Base-by-base conservation (phyloP, 177 flowering plant species). In the Vitis hybrid region DNA sequence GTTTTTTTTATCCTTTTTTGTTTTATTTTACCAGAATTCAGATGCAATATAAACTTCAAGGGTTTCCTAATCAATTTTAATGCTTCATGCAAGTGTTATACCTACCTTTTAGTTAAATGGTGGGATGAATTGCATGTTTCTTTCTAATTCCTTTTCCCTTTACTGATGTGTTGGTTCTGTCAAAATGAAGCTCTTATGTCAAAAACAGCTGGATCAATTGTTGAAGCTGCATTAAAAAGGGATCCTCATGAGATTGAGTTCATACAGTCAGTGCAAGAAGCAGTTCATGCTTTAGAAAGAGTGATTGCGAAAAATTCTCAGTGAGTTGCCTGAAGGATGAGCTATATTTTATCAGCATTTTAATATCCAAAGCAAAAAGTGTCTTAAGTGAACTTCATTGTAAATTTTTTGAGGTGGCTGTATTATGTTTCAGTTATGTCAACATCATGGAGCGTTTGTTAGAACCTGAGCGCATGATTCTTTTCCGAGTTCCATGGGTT, bases 401-500 rank as follows among this genome's bases (percentile, higher is more conserved):
- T 21, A 35, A 65, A 51, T 64, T 65, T 75, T 64, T 65, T 55
- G 14, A 53, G 41, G 59, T 81, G 49, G 59, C 35, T 68, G 0
- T 74, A 11, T 7, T 66, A 6, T 76, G 49, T 79, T 84, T 73
- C 86, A 96, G 98, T 79, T 93, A 89, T 85, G 91, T 88, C 69
- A 91, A 85, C 77, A 89, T 92, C 69, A 84, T 96, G 91, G 99
- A 96, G 81, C 95, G 97, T 41, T 78, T 93, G 77, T 71, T 96
- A 77, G 99, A 96, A 80, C 98, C 99, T 65, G 99, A 96, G 80
- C 90, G 99, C 35, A 82, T 82, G 81, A 79, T 96, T 69, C 71
- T 93, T 21, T 96, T 96, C 70, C 90, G 98, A 84, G 98, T 96
- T 76, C 97, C 99, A 48, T 96, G 99, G 99, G 81, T 91, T 65